These are phyloP conservation scores for Entophlyctis helioformis DNA, from an alignment of 192 early-diverging fungal species.

Conservation along the genomic window DNA sequence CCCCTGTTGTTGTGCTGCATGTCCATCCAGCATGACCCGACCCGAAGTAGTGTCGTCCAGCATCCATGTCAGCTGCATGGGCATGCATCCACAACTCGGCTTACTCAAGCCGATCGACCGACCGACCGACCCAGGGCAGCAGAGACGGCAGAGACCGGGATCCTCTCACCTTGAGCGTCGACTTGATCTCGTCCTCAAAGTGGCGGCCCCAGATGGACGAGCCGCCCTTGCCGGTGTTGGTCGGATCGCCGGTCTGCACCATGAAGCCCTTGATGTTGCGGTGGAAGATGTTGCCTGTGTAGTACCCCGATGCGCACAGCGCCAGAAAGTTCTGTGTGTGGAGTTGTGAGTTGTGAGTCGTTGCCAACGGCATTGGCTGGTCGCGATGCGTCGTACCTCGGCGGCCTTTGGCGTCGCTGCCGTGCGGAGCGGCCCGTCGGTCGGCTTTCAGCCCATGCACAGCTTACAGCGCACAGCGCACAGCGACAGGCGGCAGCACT, in stretches of 20 bases:
- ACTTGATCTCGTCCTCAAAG: constrained; percentile 38
- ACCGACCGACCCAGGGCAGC: too few species aligned
- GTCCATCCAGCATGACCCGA: neutral
- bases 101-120: too few species aligned
- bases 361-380: neutral
- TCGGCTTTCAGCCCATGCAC: too few species aligned
- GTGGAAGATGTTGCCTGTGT: constrained; percentile 75
- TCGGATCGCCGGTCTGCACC: constrained; percentile 46
- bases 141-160: too few species aligned
- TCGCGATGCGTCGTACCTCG: constrained; percentile 36
- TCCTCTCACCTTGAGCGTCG: constrained; percentile 7
- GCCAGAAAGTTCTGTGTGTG: constrained; percentile 80
- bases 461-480: neutral
- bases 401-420: constrained; percentile 53
- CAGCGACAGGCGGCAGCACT: neutral
- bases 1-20: constrained; percentile 71
- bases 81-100: too few species aligned
- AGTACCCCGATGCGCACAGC: constrained; percentile 85
- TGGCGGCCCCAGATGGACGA: constrained; percentile 27
- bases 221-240: constrained; percentile 37
- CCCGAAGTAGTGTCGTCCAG: too few species aligned
- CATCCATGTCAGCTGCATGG: too few species aligned
- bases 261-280: constrained; percentile 49
- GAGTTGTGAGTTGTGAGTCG: neutral
- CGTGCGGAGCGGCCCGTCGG: too few species aligned